phyloP scores from a whole-genome alignment of 2,329 filamentous ascomycete genomes.

The Diaporthe citriasiana region DNA sequence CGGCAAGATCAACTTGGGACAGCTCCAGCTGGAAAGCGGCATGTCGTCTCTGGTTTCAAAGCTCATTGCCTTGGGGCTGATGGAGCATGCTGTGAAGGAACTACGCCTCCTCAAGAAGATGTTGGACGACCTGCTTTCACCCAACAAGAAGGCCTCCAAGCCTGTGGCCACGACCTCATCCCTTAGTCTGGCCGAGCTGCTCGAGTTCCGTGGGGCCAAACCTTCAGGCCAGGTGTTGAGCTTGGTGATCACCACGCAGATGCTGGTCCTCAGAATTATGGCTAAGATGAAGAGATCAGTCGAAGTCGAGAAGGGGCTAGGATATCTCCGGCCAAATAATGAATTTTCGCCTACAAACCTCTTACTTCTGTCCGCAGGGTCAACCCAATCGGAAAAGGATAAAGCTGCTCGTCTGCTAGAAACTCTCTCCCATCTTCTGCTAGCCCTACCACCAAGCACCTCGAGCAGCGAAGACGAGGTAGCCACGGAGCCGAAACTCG shows the following conservation, averaged over 20 bases:
- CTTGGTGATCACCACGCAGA: slow-evolving; percentile 74
- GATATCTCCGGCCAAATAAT: slow-evolving; percentile 62
- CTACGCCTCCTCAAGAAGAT: slow-evolving; percentile 75
- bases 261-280: slow-evolving; percentile 75
- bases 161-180: slow-evolving; percentile 53
- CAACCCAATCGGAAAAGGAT: slow-evolving; percentile 59
- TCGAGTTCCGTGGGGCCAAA: slow-evolving; percentile 69
- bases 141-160: slow-evolving; percentile 52
- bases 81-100: slow-evolving; percentile 79
- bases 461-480: slow-evolving; percentile 72
- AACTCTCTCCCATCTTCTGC: slow-evolving; percentile 72
- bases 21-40: slow-evolving; percentile 79
- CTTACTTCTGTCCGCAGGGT: slow-evolving; percentile 62
- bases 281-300: slow-evolving; percentile 66
- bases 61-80: slow-evolving; percentile 73
- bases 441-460: slow-evolving; percentile 77
- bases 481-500: slow-evolving; percentile 67
- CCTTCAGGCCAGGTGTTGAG: slow-evolving; percentile 60
- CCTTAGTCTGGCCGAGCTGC: slow-evolving; percentile 65
- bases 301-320: slow-evolving; percentile 26
- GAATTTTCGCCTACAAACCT: slow-evolving; percentile 71
- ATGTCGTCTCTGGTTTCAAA: slow-evolving; percentile 79
- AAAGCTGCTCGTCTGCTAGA: slow-evolving; percentile 78
- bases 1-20: slow-evolving; percentile 67
- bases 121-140: slow-evolving; percentile 60